These are phyloP conservation scores for Trichophyton simii DNA, from an alignment of 2,329 filamentous ascomycete species.

Conservation along the genomic window DNA sequence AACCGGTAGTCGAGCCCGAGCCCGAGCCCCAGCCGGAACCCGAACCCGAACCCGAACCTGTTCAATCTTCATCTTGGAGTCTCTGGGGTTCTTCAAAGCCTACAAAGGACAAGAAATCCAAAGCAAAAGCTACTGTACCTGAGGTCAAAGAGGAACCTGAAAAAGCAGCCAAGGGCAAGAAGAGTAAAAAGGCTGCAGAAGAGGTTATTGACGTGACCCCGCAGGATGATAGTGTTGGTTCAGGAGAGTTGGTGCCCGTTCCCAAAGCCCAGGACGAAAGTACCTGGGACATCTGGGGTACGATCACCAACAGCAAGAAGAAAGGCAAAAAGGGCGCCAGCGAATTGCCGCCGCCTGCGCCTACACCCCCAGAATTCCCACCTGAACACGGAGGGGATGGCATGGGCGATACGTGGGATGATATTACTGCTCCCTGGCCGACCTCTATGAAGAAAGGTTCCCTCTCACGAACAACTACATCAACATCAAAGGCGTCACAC, in stretches of 20 bases:
- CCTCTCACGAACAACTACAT: conserved; percentile 14
- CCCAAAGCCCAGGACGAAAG: conserved; percentile 12
- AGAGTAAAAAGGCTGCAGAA: not conserved
- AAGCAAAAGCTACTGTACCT: not conserved
- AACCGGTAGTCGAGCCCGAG: conserved; percentile 9
- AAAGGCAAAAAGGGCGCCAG: conserved; percentile 36
- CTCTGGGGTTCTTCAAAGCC: conserved; percentile 9
- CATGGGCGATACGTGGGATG: conserved; percentile 22
- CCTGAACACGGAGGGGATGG: conserved; percentile 23
- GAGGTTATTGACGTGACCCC: not conserved
- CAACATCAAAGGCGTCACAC: conserved; percentile 15
- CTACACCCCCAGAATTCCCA: conserved; percentile 33
- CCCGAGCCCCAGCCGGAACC: conserved; percentile 22
- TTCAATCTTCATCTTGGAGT: conserved; percentile 3
- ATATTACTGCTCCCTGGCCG: conserved; percentile 19
- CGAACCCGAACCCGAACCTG: conserved; percentile 19
- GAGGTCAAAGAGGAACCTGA: not conserved
- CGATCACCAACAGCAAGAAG: conserved; percentile 37
- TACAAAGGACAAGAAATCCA: conserved; percentile 6
- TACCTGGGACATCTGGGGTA: conserved; percentile 24
- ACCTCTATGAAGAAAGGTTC: conserved; percentile 34
- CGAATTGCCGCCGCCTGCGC: conserved; percentile 37
- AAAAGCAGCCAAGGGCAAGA: not conserved
- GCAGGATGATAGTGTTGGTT: conserved; percentile 9
- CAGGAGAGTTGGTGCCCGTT: conserved; percentile 11